These are phyloP conservation scores for Malus hybrid DNA, from an alignment of 331 rosid genomes.

Conservation along the genomic window DNA sequence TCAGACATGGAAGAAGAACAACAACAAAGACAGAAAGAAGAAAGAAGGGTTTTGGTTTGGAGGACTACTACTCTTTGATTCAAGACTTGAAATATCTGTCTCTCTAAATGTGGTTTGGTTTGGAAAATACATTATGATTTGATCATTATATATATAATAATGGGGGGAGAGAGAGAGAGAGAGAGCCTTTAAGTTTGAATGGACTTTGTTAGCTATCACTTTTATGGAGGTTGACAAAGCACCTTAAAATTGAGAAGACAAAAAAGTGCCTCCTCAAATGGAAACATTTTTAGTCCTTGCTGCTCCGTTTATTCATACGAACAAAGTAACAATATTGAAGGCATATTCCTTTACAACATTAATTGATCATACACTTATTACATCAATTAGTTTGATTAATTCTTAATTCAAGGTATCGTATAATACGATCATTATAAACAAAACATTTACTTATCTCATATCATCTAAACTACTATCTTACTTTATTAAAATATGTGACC, in stretches of 20 bases:
- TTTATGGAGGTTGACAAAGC: constrained; percentile 56
- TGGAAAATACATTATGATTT: not conserved
- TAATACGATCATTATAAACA: too few species aligned
- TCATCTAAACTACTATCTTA: too few species aligned
- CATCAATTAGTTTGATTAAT: not conserved
- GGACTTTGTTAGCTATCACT: constrained; percentile 35
- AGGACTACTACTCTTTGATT: constrained; percentile 1
- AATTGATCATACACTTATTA: not conserved
- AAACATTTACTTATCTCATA: too few species aligned
- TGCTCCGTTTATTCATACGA: constrained; percentile 1
- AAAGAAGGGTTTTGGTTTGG: constrained; percentile 3
- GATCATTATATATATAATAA: constrained; percentile 11
- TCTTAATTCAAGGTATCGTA: too few species aligned
- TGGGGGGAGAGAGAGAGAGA: not conserved
- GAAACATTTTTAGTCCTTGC: constrained; percentile 43
- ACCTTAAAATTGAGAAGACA: constrained; percentile 46
- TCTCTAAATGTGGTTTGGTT: constrained; percentile 23
- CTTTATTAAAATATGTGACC: too few species aligned
- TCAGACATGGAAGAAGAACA: constrained; percentile 56
- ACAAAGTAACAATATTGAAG: not conserved
- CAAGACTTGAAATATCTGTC: constrained; percentile 28
- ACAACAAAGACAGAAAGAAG: not conserved
- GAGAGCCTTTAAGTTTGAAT: constrained; percentile 66
- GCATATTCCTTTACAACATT: not conserved
- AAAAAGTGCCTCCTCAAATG: constrained; percentile 57